Conservation (phyloP, 225 moss, liverwort and hornwort species). For the Marchantia paleacea region DNA sequence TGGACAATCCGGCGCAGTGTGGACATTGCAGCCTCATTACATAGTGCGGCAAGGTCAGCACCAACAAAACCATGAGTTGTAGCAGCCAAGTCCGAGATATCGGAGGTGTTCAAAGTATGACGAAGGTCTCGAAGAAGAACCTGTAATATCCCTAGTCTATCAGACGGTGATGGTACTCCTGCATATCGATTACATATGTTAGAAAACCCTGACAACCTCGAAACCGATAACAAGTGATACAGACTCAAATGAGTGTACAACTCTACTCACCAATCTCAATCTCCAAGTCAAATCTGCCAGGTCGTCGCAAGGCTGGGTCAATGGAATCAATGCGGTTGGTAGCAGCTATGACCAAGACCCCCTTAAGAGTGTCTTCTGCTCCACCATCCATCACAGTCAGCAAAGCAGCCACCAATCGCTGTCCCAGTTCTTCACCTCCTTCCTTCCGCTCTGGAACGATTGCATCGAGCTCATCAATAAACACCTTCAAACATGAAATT, state of each 20-base stretch:
- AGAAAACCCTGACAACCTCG: background rate
- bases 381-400: conserved; percentile 93
- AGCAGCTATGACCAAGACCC: conserved; percentile 80
- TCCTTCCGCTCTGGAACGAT: conserved; percentile 86
- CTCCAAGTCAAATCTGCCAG: conserved; percentile 92
- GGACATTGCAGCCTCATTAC: conserved; percentile 94
- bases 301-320: conserved; percentile 89
- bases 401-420: conserved; percentile 81
- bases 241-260: too few relatives aligned
- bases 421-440: conserved; percentile 81
- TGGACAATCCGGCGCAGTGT: conserved; percentile 61
- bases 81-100: conserved; percentile 70
- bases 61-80: conserved; percentile 97
- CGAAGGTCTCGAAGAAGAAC: conserved; percentile 59
- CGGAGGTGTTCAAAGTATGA: conserved; percentile 55
- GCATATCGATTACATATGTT: conserved; percentile 6
- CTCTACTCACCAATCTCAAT: conserved; percentile 76
- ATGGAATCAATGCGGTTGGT: conserved; percentile 91
- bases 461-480: conserved; percentile 96
- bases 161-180: conserved; percentile 89
- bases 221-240: background rate
- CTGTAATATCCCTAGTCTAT: conserved; percentile 69
- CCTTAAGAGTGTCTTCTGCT: conserved; percentile 39
- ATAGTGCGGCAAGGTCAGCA: conserved; percentile 82
- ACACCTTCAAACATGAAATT: conserved; percentile 46